These are phyloP conservation scores for Boechera divaricarpa DNA, from an alignment of 345 rosid genomes.

Conservation along the genomic window DNA sequence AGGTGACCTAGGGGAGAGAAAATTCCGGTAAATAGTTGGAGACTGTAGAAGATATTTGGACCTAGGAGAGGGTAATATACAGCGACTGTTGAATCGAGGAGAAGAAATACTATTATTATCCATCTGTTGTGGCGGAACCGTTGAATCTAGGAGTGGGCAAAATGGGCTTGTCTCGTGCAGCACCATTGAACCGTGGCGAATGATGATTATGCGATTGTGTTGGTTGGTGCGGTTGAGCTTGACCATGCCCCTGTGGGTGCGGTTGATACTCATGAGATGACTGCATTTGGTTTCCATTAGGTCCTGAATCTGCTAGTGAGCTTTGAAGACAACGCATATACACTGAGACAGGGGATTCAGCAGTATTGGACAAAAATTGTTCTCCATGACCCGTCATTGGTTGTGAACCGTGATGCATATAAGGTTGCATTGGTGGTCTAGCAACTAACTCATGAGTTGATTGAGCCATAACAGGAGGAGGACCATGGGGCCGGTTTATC, in stretches of 20 bases:
- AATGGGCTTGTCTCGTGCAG: conserved; percentile 46
- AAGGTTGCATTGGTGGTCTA: conserved; percentile 41
- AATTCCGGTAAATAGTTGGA: conserved; percentile 52
- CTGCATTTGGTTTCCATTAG: conserved; percentile 51
- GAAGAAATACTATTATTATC: conserved; percentile 48
- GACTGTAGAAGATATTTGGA: conserved; percentile 69
- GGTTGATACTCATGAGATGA: conserved; percentile 38
- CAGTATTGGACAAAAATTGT: conserved; percentile 49
- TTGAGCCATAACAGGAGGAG: conserved; percentile 37
- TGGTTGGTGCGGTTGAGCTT: conserved; percentile 23
- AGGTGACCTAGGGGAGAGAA: conserved; percentile 61
- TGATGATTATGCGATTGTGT: conserved; percentile 41
- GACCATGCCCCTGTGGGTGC: conserved; percentile 20
- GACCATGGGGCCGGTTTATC: conserved; percentile 54
- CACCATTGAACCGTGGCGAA: conserved; percentile 55
- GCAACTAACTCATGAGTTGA: background rate
- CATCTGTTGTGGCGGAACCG: conserved; percentile 46
- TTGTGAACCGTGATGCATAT: conserved; percentile 22
- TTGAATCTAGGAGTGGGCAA: conserved; percentile 51
- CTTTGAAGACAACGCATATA: conserved; percentile 71
- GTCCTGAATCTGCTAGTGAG: conserved; percentile 51
- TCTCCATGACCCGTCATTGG: conserved; percentile 53
- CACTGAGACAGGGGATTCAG: conserved; percentile 67
- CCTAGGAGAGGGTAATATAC: conserved; percentile 69
- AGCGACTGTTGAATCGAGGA: conserved; percentile 58